phyloP scores from a whole-genome alignment of 257 asterid species.

The Buddleja alternifolia region DNA sequence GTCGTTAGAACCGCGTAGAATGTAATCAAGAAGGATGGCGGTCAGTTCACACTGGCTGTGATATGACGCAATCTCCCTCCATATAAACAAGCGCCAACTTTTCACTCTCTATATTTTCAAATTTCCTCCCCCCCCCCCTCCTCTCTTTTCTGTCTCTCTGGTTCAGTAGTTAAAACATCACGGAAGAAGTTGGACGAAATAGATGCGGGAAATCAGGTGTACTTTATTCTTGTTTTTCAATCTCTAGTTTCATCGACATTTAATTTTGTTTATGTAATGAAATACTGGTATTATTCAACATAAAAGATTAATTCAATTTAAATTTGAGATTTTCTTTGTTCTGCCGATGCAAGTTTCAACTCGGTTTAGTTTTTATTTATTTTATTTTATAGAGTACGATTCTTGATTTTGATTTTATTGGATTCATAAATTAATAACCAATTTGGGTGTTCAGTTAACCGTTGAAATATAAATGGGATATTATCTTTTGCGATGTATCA shows the following conservation, averaged over 20 bases:
- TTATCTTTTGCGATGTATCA: no score
- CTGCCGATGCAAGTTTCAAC: background rate
- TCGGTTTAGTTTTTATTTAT: background rate
- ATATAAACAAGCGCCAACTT: no score
- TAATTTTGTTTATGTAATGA: slow-evolving; percentile 2
- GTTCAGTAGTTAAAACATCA: slow-evolving; percentile 22
- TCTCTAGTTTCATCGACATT: background rate
- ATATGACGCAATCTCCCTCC: slow-evolving; percentile 10
- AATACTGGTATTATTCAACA: slow-evolving; percentile 6
- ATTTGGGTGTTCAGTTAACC: no score
- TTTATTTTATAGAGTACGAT: background rate
- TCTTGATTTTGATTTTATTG: background rate
- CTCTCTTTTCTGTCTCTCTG: no score
- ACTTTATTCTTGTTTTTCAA: slow-evolving; percentile 6
- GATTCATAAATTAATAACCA: no score
- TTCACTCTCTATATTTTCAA: no score
- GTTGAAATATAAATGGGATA: no score
- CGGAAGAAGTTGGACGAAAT: slow-evolving; percentile 72
- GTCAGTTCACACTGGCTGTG: no score
- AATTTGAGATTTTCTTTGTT: background rate
- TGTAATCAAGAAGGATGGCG: no score
- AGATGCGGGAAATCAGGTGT: slow-evolving; percentile 52
- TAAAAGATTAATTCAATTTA: background rate
- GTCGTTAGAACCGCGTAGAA: no score
- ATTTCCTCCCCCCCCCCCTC: no score